Conservation (phyloP, 208 protist genomes). For the Sergeia podlipaevii region DNA sequence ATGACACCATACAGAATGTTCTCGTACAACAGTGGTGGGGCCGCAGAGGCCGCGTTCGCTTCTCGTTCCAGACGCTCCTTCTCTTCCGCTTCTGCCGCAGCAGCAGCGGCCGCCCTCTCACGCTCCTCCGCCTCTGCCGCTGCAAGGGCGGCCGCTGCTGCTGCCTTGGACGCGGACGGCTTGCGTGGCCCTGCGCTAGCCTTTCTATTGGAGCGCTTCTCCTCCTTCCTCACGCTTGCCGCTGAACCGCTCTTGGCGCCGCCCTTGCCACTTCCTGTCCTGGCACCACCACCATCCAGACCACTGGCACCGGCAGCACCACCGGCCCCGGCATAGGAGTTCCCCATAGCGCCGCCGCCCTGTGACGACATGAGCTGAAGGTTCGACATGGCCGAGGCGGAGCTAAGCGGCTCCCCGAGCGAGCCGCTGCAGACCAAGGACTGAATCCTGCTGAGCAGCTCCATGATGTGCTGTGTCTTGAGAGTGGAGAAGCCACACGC, state of each 20-base stretch:
- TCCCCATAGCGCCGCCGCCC: conserved; percentile 20
- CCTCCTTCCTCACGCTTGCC: background rate
- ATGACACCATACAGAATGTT: conserved; percentile 11
- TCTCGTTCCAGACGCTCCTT: background rate
- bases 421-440: conserved; percentile 11
- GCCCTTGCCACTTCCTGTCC: background rate
- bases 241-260: background rate
- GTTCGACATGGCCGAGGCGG: too few species aligned
- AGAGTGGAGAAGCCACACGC: conserved; percentile 32
- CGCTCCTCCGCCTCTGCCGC: background rate
- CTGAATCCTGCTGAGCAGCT: conserved; percentile 27
- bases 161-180: too few species aligned
- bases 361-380: too few species aligned
- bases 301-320: background rate
- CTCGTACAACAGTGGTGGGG: conserved; percentile 9
- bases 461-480: conserved; percentile 65
- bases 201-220: background rate
- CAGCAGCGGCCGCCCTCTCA: background rate
- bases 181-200: background rate
- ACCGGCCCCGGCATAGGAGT: conserved; percentile 17
- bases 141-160: background rate
- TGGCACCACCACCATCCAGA: background rate
- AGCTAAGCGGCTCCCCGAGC: background rate
- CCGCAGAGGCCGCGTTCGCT: background rate
- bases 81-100: background rate